A percentile compares a stretch with the other conserved stretches of the same genome.
Evolutionary conservation across 2,329 filamentous ascomycete species (phyloP).

Genomic region (Ophiostoma montium): DNA sequence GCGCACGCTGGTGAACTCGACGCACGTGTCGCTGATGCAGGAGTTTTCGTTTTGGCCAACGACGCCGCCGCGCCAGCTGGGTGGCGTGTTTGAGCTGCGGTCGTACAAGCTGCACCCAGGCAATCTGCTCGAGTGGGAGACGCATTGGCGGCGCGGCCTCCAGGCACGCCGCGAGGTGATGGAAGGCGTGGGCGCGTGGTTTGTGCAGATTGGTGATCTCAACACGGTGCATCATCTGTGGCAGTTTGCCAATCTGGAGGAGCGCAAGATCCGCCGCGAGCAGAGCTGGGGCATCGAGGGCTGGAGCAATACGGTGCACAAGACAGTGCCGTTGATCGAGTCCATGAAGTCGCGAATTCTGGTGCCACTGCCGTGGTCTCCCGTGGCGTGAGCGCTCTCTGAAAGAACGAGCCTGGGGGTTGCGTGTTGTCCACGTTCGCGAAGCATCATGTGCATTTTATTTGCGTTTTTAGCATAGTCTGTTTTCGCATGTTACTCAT

Average conservation of each 20-base stretch:
- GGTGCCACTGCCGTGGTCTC: conserved; percentile 93
- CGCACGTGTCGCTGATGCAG: conserved; percentile 89
- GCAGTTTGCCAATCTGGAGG: conserved; percentile 96
- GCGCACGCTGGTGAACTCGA: conserved; percentile 64
- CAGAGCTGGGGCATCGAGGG: conserved; percentile 91
- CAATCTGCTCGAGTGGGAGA: conserved; percentile 96
- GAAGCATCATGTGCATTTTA: no score
- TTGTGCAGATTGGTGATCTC: conserved; percentile 92
- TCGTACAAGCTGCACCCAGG: conserved; percentile 95
- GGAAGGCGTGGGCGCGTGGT: conserved; percentile 98
- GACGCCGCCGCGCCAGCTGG: conserved; percentile 73
- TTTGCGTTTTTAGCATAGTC: no score
- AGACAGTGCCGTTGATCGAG: conserved; percentile 94
- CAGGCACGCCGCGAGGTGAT: conserved; percentile 89
- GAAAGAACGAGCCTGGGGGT: no score
- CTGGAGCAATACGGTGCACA: conserved; percentile 95
- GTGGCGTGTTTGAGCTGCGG: conserved; percentile 87
- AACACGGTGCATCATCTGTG: conserved; percentile 97
- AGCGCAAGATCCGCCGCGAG: conserved; percentile 78
- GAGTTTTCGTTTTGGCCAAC: conserved; percentile 99
- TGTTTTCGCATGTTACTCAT: background rate
- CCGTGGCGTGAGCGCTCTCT: conserved; percentile 55
- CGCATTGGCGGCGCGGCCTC: conserved; percentile 87
- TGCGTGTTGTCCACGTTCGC: no score
- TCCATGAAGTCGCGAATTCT: conserved; percentile 89